Evolutionary conservation across 495 filamentous ascomycete genomes (phyloP).

Genomic region (Aspergillus nidulans): DNA sequence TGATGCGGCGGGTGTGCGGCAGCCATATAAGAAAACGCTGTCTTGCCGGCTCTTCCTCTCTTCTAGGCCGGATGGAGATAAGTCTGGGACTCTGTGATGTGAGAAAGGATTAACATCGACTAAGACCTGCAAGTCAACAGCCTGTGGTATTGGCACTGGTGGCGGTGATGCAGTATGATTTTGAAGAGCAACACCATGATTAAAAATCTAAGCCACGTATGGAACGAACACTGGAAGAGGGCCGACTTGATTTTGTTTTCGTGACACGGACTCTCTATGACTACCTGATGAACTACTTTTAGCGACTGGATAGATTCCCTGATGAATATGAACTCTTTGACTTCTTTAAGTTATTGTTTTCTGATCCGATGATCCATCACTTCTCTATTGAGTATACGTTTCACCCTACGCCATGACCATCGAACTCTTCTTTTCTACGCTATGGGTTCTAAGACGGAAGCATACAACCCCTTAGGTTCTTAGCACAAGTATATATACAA

Average conservation of each 20-base stretch:
- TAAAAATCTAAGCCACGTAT: background rate
- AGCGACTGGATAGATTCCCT: slow-evolving; percentile 28
- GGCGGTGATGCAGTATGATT: background rate
- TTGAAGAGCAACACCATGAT: background rate
- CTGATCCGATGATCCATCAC: no score
- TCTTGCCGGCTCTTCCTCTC: background rate
- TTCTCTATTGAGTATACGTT: no score
- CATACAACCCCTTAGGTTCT: background rate
- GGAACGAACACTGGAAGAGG: background rate
- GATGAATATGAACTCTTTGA: slow-evolving; percentile 17
- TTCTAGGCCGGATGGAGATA: background rate
- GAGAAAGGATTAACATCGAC: background rate
- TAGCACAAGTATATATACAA: slow-evolving; percentile 15
- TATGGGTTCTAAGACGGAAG: background rate
- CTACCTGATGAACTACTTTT: slow-evolving; percentile 17
- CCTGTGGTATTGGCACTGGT: background rate
- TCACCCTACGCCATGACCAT: no score
- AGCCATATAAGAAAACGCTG: background rate
- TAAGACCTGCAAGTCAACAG: background rate
- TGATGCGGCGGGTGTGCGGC: background rate
- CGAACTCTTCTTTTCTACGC: no score
- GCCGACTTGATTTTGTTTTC: background rate
- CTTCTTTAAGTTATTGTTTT: background rate
- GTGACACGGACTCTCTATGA: slow-evolving; percentile 7
- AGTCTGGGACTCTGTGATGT: background rate